Evolutionary conservation across 352 stramenopile genomes (phyloP), one percentile per base, ranked within the genome.

Genomic region (Phytopythium montanum): DNA sequence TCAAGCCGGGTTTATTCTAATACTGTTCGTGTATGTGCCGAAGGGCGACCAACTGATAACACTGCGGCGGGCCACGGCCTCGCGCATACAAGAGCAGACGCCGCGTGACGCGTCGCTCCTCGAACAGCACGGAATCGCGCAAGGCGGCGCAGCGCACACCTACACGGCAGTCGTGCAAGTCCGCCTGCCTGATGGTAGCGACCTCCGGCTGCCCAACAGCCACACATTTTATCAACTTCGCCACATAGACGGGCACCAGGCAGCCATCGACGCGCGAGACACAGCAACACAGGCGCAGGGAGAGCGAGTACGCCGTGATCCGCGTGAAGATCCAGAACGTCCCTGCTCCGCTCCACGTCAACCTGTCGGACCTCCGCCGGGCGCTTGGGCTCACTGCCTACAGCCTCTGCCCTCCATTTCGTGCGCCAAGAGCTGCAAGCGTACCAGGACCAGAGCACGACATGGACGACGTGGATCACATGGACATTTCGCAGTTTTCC

Each of bases 1-100:
- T n/a, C n/a, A n/a, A n/a, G n/a, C n/a, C n/a, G n/a, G n/a, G n/a
- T 67, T 67, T 52, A 23, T 57, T 25, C 55, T 60, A 18, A 34
- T 52, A 49, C 29, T 59, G 3, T 66, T 62, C 52, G 55, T 62
- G 19, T 67, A 67, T 45, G 50, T 62, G 23, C 55, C 39, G 16
- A 54, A 14, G 21, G 1, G 31, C 26, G 29, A 31, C 0, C 44
- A 29, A 0, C 3, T 41, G 34, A 65, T 23, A 9, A 44, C 49
- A 0, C 50, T 66, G 25, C 45, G 54, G 2, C 26, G 54, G 19
- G 54, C 61, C 3, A 66, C 54, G 25, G 45, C 49, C 18, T 42
- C 41, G 9, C 26, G 53, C 2, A 61, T 66, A 12, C 60, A 61
- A 42, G 26, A 61, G 18, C 54, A 66, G 34, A 12, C n/a, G 2